phyloP scores from a whole-genome alignment of 2,329 filamentous ascomycete species.

The Fusarium armeniacum region DNA sequence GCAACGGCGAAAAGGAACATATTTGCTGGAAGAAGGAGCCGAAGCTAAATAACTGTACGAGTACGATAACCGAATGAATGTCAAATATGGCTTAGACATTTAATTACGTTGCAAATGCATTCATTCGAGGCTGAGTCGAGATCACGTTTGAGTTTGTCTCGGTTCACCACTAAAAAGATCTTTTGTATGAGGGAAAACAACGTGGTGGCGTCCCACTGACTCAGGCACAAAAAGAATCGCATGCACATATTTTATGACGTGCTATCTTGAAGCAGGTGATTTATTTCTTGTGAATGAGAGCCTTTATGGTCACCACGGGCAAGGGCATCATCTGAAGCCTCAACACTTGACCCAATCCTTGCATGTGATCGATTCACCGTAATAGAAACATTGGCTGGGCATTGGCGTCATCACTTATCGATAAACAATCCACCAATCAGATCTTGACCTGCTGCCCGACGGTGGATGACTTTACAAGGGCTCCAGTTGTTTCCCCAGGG shows the following conservation, averaged over 20 bases:
- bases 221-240: conserved; percentile 14
- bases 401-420: conserved; percentile 50
- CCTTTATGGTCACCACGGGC: conserved; percentile 34
- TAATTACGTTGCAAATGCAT: conserved; percentile 13
- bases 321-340: conserved; percentile 37
- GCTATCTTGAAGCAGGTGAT: conserved; percentile 28
- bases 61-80: conserved; percentile 13
- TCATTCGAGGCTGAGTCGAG: conserved; percentile 26
- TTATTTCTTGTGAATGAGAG: conserved; percentile 6
- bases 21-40: conserved; percentile 5
- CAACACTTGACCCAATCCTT: conserved; percentile 42
- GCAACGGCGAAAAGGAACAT: conserved; percentile 12
- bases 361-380: conserved; percentile 48
- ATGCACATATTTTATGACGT: conserved; percentile 26
- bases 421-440: conserved; percentile 38
- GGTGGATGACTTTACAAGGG: conserved; percentile 16
- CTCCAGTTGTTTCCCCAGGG: conserved; percentile 31
- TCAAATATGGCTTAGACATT: conserved; percentile 5
- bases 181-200: background rate
- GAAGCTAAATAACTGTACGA: conserved; percentile 9
- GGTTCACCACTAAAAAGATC: background rate
- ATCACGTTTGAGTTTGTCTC: conserved; percentile 26
- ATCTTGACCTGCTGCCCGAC: background rate
- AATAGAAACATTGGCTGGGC: conserved; percentile 32
- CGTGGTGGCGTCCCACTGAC: conserved; percentile 16